Conservation (phyloP, 2,329 filamentous ascomycete genomes). For the Nemania sp. region DNA sequence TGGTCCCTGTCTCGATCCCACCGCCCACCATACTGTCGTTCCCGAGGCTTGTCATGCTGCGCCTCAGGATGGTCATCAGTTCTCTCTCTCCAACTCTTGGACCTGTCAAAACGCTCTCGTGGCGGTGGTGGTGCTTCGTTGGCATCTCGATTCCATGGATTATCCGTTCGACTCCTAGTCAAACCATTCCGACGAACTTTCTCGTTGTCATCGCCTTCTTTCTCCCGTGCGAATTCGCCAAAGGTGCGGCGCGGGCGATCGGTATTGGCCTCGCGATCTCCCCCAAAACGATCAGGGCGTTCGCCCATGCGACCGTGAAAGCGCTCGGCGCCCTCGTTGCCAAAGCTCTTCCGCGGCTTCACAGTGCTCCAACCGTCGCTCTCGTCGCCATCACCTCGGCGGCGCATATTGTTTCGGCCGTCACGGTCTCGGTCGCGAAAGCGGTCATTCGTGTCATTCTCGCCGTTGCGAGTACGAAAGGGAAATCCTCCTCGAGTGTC, state of each 20-base stretch:
- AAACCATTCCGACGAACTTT: constrained; percentile 65
- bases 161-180: constrained; percentile 66
- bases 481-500: constrained; percentile 62
- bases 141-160: constrained; percentile 74
- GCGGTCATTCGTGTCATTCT: constrained; percentile 47
- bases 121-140: constrained; percentile 40
- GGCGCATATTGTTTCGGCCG: constrained; percentile 51
- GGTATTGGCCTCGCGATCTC: constrained; percentile 55
- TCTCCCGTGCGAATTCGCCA: constrained; percentile 52
- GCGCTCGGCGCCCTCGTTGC: constrained; percentile 70
- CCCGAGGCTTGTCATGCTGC: constrained; percentile 51
- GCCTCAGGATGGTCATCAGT: constrained; percentile 43
- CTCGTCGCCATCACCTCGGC: constrained; percentile 61
- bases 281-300: constrained; percentile 47
- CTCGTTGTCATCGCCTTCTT: constrained; percentile 56
- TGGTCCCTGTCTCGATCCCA: constrained; percentile 60
- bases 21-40: constrained; percentile 60
- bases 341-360: constrained; percentile 74
- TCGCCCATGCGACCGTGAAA: constrained; percentile 68
- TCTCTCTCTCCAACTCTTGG: constrained; percentile 64
- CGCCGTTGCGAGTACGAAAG: constrained; percentile 57
- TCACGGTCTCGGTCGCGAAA: constrained; percentile 49
- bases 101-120: constrained; percentile 60
- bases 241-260: constrained; percentile 54
- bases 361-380: constrained; percentile 75